Base-by-base conservation (phyloP, 2,329 filamentous ascomycete genomes). In the Penicillium janthinellum region DNA sequence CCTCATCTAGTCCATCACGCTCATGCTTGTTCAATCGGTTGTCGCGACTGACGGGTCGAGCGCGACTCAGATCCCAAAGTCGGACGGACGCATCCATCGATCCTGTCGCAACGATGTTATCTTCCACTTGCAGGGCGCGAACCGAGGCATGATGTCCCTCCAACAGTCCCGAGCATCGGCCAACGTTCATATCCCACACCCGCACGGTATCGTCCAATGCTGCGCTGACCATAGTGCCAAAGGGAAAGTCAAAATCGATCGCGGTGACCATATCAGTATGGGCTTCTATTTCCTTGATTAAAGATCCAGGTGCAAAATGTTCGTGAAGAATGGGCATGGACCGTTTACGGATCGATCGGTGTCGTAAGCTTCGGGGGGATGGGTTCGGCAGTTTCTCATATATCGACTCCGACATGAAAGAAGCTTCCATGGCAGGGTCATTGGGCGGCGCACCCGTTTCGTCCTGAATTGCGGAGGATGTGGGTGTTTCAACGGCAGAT, bases 391-490 rank as follows among this genome's bases (percentile, higher is more conserved):
- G 80, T 77, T 97, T 97, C 67, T 96, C 90, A 75, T 98, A 99
- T 67, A 99, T 91, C 12, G 93, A 97, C 75, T 97, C 92, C 3
- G 95, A 97, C 95, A 98, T 98, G 80, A 98, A 99, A 0, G 85
- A 84, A 5, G 81, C 80, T 65, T 83, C 81, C 69, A 80, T 79
- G 50, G 78, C 78, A 59, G 77, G 74, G 41, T 79, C 81, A 68
- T 89, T 77, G 72, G 90, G 78, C 65, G 65, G 63, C 22, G 84
- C 60, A 77, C 85, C 75, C 64, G 83, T 62, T 61, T 81, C 63
- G 69, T 87, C 79, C 28, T 75, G 73, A 12, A 59, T 67, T 45
- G 76, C 75, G 17, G 66, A 74, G 55, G 74, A 74, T 54, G 71
- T 74, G 7, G 74, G 74, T 44, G 73, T 79, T 25, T 70, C 74